Evolutionary conservation across 2,329 filamentous ascomycete genomes (phyloP), one percentile per base, ranked within the genome.

Genomic region (Neofusicoccum cordaticola): DNA sequence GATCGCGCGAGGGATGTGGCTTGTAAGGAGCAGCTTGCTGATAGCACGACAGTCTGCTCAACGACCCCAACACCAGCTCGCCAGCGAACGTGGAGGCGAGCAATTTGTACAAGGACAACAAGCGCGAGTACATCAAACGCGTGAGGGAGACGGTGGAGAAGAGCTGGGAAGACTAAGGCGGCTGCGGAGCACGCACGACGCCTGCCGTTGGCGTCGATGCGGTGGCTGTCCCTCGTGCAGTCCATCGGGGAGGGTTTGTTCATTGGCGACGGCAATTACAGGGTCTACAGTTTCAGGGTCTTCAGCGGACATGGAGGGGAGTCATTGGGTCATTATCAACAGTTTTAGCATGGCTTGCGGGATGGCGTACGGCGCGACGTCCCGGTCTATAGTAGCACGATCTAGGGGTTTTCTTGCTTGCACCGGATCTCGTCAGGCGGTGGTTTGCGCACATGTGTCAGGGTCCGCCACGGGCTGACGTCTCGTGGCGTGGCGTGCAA

Each of bases 111-210:
- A 98, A 98, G 78, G 95, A 99, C 75, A 98, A 98, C 78, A 87
- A 93, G 68, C 93, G 93, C 77, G 95, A 99, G 75, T 99, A 99
- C 75, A 91, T 90, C 31, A 99, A 99, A 83, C 85, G 93, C 17
- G 95, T 99, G 48, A 85, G 93, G 53, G 95, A 98, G 82, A 97
- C 94, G 0, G 95, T 99, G 15, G 95, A 99, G 84, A 98, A 97
- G 86, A 98, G 94, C 82, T 99, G 95, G 95, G 95, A 98, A 68
- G 94, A 97, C 73, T 96, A 77, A 37, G n/a, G 13, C 5, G n/a
- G 17, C 27, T 7, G 4, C 27, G 27, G 27, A 31, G 27, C 27
- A 31, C 7, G 27, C 27, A 31, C 27, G 27, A 31, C 27, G 27
- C 27, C 27, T 7, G 27, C 27, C 6, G 27, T 31, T 7, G 27